phyloP scores from a whole-genome alignment of 225 moss, liverwort and hornwort species.

The Bryum argenteum region DNA sequence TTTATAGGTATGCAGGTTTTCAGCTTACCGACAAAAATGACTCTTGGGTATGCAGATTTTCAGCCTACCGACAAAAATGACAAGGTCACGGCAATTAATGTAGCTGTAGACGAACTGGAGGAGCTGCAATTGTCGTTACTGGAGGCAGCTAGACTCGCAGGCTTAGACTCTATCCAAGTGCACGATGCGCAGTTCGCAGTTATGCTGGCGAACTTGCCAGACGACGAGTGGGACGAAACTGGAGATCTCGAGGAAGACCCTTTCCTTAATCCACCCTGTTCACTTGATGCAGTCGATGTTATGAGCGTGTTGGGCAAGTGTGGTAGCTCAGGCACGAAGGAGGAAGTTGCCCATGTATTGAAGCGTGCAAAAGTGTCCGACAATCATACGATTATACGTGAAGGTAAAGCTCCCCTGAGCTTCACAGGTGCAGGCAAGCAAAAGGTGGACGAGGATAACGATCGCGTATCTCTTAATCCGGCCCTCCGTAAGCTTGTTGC shows the following conservation, averaged over 20 bases:
- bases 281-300: conserved; percentile 12
- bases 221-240: conserved; percentile 1
- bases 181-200: conserved; percentile 45
- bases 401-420: conserved; percentile 1
- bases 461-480: conserved; percentile 1
- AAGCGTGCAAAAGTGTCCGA: not conserved
- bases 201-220: conserved; percentile 24
- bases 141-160: conserved; percentile 40
- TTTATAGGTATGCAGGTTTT: too few species aligned
- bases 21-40: too few species aligned
- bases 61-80: too few species aligned
- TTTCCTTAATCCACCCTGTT: not conserved
- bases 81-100: not conserved
- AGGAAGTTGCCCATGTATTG: not conserved
- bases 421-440: conserved; percentile 3
- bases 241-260: conserved; percentile 17
- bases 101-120: too few species aligned
- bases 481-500: not conserved
- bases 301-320: conserved; percentile 1
- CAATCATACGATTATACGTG: conserved; percentile 21
- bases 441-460: conserved; percentile 9
- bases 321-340: conserved; percentile 4
- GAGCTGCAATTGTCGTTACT: conserved; percentile 34
- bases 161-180: conserved; percentile 40
- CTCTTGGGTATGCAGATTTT: too few species aligned